These are phyloP conservation scores for Microstegium vimineum DNA, from an alignment of 176 grass and related monocot species.

Conservation along the genomic window DNA sequence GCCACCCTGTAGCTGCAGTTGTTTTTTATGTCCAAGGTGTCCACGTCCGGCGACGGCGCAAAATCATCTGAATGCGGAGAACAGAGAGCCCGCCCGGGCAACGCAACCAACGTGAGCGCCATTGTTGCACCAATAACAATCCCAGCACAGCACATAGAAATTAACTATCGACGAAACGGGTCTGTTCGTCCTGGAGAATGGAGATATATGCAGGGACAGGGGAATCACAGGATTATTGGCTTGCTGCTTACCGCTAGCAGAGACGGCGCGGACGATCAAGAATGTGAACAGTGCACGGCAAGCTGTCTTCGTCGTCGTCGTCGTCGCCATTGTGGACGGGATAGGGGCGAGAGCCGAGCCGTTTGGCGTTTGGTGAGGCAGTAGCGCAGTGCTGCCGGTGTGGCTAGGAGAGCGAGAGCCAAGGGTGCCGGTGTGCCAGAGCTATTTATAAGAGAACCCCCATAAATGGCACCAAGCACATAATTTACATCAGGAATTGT, in stretches of 20 bases:
- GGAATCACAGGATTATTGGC: neutral
- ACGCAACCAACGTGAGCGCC: neutral
- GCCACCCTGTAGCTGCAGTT: neutral
- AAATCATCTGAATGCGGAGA: neutral
- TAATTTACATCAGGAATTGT: too few species aligned
- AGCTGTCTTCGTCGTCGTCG: neutral
- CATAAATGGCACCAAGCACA: too few species aligned
- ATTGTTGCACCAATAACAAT: neutral
- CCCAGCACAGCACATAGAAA: neutral
- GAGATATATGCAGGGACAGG: neutral
- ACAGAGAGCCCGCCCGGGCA: neutral
- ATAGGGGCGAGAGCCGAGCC: neutral
- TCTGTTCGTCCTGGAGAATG: too few species aligned
- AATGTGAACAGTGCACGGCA: neutral
- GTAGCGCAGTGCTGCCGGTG: neutral
- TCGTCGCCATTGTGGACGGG: neutral
- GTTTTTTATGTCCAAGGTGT: neutral
- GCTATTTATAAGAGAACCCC: neutral
- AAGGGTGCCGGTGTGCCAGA: neutral
- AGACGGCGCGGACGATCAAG: neutral
- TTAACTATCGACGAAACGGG: neutral
- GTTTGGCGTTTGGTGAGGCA: too few species aligned
- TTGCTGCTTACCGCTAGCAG: neutral
- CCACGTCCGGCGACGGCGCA: neutral
- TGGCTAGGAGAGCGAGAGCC: neutral